phyloP scores from a whole-genome alignment of 345 rosid genomes.

The Brassica nigra region DNA sequence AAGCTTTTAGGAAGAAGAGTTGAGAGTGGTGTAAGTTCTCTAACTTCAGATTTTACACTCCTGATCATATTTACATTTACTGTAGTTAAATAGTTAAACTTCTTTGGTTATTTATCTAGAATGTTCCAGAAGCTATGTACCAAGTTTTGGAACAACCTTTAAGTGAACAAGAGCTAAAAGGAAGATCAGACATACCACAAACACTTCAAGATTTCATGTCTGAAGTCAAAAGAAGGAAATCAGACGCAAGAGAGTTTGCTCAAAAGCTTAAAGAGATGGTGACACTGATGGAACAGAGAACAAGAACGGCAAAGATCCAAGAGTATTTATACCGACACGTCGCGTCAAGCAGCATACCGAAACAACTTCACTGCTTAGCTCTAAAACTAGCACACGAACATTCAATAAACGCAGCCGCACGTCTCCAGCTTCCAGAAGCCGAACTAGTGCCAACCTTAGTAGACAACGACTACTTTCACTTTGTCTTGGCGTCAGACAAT shows the following conservation, averaged over 20 bases:
- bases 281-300: slow-evolving; percentile 78
- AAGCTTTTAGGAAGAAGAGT: slow-evolving; percentile 67
- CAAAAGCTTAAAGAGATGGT: slow-evolving; percentile 92
- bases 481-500: slow-evolving; percentile 87
- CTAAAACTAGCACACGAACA: slow-evolving; percentile 84
- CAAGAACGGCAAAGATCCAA: slow-evolving; percentile 90
- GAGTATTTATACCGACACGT: slow-evolving; percentile 89
- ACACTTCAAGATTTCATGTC: slow-evolving; percentile 77
- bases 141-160: slow-evolving; percentile 65
- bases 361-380: slow-evolving; percentile 87
- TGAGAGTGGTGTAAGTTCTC: slow-evolving; percentile 61
- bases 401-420: slow-evolving; percentile 88
- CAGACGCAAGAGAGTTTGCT: slow-evolving; percentile 84
- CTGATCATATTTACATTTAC: not conserved
- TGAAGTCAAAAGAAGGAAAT: slow-evolving; percentile 55
- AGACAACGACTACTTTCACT: slow-evolving; percentile 79
- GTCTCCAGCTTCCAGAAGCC: slow-evolving; percentile 85
- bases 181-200: slow-evolving; percentile 78
- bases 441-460: slow-evolving; percentile 86
- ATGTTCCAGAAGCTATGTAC: slow-evolving; percentile 91
- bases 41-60: slow-evolving; percentile 13
- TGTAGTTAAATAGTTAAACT: not conserved
- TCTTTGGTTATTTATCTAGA: slow-evolving; percentile 21
- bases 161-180: slow-evolving; percentile 62
- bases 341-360: slow-evolving; percentile 95